A percentile compares a stretch with the other conserved stretches of the same genome.
Conservation (phyloP, 371 early-diverging fungal species). For the Mucor racemosus region DNA sequence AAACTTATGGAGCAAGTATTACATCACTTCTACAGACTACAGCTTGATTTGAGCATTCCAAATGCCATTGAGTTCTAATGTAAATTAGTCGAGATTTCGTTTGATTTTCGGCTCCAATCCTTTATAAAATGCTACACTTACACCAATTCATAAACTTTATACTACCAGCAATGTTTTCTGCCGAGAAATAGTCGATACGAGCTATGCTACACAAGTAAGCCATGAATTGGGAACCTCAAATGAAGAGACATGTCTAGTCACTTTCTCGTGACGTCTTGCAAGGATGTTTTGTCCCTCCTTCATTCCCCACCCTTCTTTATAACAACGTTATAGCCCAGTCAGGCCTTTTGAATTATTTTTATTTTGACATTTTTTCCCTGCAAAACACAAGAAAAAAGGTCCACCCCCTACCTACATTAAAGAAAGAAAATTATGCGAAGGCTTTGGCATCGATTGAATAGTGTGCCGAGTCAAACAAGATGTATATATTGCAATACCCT, state of each 20-base stretch:
- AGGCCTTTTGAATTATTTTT: neutral
- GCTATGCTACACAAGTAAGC: neutral
- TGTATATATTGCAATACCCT: slow-evolving; percentile 35
- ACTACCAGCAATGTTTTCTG: too few species aligned
- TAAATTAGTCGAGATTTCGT: too few species aligned
- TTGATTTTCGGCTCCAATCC: too few species aligned
- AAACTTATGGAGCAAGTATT: too few species aligned
- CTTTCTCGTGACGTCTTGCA: neutral
- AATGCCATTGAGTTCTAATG: too few species aligned
- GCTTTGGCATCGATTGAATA: slow-evolving; percentile 36
- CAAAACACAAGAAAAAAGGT: neutral
- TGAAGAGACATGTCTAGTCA: neutral
- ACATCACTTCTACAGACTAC: too few species aligned
- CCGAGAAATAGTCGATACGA: too few species aligned
- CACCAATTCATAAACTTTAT: too few species aligned
- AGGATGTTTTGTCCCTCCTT: neutral
- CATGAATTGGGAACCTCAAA: neutral
- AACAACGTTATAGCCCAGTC: slow-evolving; percentile 6
- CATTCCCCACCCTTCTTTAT: slow-evolving; percentile 4
- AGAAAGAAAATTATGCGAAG: slow-evolving; percentile 26
- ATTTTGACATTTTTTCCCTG: slow-evolving; percentile 4
- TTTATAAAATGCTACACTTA: too few species aligned
- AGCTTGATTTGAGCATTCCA: too few species aligned
- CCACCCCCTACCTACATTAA: neutral
- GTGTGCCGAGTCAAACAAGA: slow-evolving; percentile 23